Base-by-base conservation (phyloP, 2,329 filamentous ascomycete species). In the Aspergillus jensenii region DNA sequence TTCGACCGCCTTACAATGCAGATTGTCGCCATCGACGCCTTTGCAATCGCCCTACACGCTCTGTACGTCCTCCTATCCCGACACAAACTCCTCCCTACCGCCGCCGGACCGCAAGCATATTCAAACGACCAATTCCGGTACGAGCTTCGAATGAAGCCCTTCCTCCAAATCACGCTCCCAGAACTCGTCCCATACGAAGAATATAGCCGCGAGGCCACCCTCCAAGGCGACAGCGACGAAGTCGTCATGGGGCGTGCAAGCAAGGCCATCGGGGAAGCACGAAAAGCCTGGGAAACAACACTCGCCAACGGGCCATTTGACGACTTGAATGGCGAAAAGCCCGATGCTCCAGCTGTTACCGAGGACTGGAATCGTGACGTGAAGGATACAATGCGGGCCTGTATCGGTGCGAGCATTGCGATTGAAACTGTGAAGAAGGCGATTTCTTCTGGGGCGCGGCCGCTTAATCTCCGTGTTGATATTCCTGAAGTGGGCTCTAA, bases 61-160 rank as follows among this genome's bases (percentile, higher is more conserved):
- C 78, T 96, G 19, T 93, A 92, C 73, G 83, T 84, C 0, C 79
- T 87, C 1, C 78, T 95, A 1, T 71, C 79, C 27, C 87, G 89
- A 8, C 79, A 89, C 6, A 63, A 70, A 1, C 67, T 84, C 31
- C 66, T 81, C 6, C 74, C 74, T 2, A 73, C 25, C 69, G 87
- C 60, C 64, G 91, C 65, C 75, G 79, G 51, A 57, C 54, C 66
- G 11, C 65, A 74, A 27, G 87, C 88, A 0, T 96, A 92, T 70
- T 85, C 87, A 56, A 84, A 83, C 15, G 84, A 89, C 57, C 75
- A 80, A 33, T 77, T 92, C 4, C 86, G 91, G 12, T 93, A 95
- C 71, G 89, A 95, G 64, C 77, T 96, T 9, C 89, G 93, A 58
- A 95, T 96, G 90, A 90, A 89, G 67, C 90, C 91, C 0, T 96